phyloP scores from a whole-genome alignment of 2,329 filamentous ascomycete genomes.

The Hirsutella thompsonii region DNA sequence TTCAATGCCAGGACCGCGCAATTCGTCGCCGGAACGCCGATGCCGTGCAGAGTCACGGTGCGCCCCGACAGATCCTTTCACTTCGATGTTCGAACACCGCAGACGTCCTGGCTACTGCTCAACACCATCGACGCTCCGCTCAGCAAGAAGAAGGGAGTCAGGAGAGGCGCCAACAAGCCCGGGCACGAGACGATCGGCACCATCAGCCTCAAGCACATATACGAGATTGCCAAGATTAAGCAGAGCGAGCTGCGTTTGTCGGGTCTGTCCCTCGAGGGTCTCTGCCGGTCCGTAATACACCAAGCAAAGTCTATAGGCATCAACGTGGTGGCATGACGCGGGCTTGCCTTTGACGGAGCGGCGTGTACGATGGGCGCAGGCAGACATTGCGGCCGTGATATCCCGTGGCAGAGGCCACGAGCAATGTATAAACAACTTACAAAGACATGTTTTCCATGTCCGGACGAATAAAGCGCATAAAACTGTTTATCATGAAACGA shows the following conservation, averaged over 20 bases:
- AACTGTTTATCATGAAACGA: no score
- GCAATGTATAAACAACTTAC: background rate
- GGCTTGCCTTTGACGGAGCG: constrained; percentile 1
- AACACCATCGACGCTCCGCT: constrained; percentile 65
- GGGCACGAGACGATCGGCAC: constrained; percentile 70
- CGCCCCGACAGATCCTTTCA: constrained; percentile 85
- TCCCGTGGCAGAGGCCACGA: background rate
- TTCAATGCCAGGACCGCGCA: constrained; percentile 92
- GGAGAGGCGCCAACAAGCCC: constrained; percentile 65
- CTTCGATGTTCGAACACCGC: constrained; percentile 87
- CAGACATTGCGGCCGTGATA: constrained; percentile 1
- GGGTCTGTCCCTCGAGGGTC: constrained; percentile 54
- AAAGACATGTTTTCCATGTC: no score
- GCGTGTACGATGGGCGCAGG: background rate
- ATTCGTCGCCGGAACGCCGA: constrained; percentile 69
- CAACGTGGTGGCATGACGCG: constrained; percentile 46
- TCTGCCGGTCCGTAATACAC: constrained; percentile 62
- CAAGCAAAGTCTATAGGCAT: constrained; percentile 68
- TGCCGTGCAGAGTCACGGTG: constrained; percentile 83
- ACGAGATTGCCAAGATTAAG: constrained; percentile 97
- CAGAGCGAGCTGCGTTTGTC: constrained; percentile 63
- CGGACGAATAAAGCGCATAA: no score
- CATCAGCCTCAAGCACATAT: constrained; percentile 88
- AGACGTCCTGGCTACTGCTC: constrained; percentile 82
- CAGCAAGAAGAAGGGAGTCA: constrained; percentile 63